Evolutionary conservation across 2,329 filamentous ascomycete genomes (phyloP), one percentile per base, ranked within the genome.

Genomic region (Pyricularia sp.): DNA sequence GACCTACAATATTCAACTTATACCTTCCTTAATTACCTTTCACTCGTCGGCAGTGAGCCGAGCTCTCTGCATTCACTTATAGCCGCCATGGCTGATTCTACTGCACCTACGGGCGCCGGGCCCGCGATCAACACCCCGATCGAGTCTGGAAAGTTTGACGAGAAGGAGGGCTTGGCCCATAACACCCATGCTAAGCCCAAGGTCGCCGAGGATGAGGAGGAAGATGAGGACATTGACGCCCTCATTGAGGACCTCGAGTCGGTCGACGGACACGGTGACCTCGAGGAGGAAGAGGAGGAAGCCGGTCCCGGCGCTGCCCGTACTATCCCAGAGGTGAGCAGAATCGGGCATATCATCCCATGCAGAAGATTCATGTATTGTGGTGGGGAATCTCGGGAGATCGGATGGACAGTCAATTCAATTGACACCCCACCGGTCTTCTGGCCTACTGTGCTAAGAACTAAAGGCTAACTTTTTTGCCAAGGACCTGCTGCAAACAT

Each of bases 221-320:
- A 90, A 60, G 88, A 91, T 71, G 89, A 91, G 78, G 88, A 93
- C 74, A 91, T 96, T 70, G 90, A 96, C 73, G 86, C 87, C 72
- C 82, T 96, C 72, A 96, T 96, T 70, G 89, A 92, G 75, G 91
- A 94, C 72, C 87, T 96, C 70, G 89, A 94, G 78, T 91, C 88
- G 57, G 82, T 91, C 71, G 90, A 94, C 75, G 90, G 88, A 65
- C 85, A 87, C 70, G 82, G 83, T 64, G 79, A 81, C 22, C 80
- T 87, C 30, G 85, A 88, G 31, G 85, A 81, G 62, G 78, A 82
- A 55, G 77, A 82, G 60, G 81, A 80, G 63, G 70, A 70, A 26
- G 75, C 76, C 68, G 68, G 69, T 12, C 67, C 78, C 76, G 84
- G 82, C 69, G 75, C 75, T 65, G 87, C 81, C 68, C 85, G 85